phyloP scores from a whole-genome alignment of 129 eudicot genomes.

The Erigeron canadensis region DNA sequence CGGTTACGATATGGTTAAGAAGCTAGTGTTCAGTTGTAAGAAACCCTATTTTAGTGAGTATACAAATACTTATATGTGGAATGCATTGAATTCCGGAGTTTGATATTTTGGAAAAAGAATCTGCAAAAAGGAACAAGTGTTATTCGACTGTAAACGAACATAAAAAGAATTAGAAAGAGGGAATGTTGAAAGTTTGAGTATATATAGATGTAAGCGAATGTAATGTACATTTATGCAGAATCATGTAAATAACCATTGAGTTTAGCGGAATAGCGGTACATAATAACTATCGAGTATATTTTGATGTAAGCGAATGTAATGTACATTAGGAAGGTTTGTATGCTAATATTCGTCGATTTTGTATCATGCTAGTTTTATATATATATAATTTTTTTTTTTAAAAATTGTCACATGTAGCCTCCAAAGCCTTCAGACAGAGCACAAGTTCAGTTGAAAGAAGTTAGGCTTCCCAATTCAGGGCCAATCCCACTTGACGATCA shows the following conservation, averaged over 20 bases:
- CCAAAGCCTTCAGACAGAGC: slow-evolving; percentile 86
- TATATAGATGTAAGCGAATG: neutral
- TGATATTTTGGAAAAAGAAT: too few species aligned
- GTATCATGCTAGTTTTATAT: slow-evolving; percentile 3
- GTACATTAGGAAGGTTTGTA: slow-evolving; percentile 14
- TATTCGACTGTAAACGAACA: too few species aligned
- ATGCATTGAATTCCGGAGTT: too few species aligned
- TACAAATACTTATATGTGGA: too few species aligned
- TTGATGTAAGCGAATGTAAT: neutral
- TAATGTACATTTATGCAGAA: slow-evolving; percentile 9
- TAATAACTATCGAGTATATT: too few species aligned
- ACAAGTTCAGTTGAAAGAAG: slow-evolving; percentile 88
- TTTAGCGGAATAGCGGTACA: too few species aligned
- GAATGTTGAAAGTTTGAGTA: neutral
- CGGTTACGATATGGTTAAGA: too few species aligned
- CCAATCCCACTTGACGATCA: slow-evolving; percentile 89
- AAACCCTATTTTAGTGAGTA: too few species aligned
- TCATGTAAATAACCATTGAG: slow-evolving; percentile 10
- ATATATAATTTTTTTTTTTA: neutral
- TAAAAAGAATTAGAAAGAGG: slow-evolving; percentile 3
- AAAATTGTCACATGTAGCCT: slow-evolving; percentile 46
- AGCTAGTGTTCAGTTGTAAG: too few species aligned
- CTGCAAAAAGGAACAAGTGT: neutral
- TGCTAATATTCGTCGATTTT: slow-evolving; percentile 8
- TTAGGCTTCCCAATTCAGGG: slow-evolving; percentile 81